These are phyloP conservation scores for Lactarius deliciosus DNA, from an alignment of 768 basidiomycete genomes.

Conservation along the genomic window DNA sequence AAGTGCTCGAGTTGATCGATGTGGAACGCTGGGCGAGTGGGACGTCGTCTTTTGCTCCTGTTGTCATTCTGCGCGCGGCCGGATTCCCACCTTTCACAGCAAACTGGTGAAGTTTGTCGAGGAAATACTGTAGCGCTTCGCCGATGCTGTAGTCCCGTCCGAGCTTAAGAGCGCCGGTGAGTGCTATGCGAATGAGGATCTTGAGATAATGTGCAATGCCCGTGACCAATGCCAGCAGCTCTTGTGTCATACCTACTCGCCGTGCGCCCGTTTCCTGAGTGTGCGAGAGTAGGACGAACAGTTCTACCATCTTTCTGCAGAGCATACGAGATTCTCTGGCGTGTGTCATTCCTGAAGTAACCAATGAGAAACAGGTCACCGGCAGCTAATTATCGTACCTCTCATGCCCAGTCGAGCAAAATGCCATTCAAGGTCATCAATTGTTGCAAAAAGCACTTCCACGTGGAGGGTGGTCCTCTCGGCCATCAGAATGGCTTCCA, in stretches of 20 bases:
- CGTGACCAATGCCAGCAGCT: conserved; percentile 93
- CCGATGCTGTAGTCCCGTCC: conserved; percentile 84
- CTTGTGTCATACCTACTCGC: conserved; percentile 95
- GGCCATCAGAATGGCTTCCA: conserved; percentile 96
- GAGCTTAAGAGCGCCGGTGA: conserved; percentile 92
- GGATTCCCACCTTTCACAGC: conserved; percentile 84
- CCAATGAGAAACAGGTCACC: neutral
- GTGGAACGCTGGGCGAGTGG: conserved; percentile 35
- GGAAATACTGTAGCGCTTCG: conserved; percentile 83
- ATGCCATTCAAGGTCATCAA: conserved; percentile 92
- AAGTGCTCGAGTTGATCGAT: conserved; percentile 69
- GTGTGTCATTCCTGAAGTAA: conserved; percentile 83
- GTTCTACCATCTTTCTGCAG: conserved; percentile 96
- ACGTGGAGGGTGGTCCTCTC: conserved; percentile 98
- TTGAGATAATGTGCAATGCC: conserved; percentile 98
- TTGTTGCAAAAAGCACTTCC: conserved; percentile 94
- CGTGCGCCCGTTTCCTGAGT: conserved; percentile 90
- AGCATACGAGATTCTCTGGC: conserved; percentile 98
- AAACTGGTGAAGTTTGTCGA: conserved; percentile 90
- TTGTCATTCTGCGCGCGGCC: conserved; percentile 69
- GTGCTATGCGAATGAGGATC: conserved; percentile 95
- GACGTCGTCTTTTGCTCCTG: conserved; percentile 65
- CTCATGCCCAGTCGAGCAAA: conserved; percentile 78
- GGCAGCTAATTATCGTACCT: conserved; percentile 51
- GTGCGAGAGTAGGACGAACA: conserved; percentile 95